Percentiles rank a stretch among this genome's conserved stretches.
phyloP scores from a whole-genome alignment of 371 early-diverging fungal genomes.

The Coemansia sp. region DNA sequence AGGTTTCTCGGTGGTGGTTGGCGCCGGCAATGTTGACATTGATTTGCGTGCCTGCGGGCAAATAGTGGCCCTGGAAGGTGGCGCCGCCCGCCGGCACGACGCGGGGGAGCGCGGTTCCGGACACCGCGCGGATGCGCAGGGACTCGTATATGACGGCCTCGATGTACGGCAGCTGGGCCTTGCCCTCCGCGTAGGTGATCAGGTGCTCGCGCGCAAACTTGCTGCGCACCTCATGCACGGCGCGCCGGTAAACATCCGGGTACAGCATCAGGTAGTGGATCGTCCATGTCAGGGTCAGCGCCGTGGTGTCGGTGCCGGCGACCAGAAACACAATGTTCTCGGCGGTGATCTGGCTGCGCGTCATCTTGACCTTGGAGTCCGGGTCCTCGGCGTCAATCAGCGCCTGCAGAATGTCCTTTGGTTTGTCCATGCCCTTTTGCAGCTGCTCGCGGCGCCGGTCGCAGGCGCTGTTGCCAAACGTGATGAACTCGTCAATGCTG shows the following conservation, averaged over 20 bases:
- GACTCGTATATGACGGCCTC: constrained; percentile 43
- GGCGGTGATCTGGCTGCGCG: constrained; percentile 28
- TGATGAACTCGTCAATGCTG: constrained; percentile 26
- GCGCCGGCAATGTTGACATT: constrained; percentile 21
- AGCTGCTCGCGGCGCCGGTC: constrained; percentile 16
- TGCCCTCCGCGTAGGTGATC: constrained; percentile 30
- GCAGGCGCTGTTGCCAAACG: constrained; percentile 15
- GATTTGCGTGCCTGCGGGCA: constrained; percentile 31
- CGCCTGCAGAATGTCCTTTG: constrained; percentile 43
- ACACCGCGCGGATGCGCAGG: constrained; percentile 29
- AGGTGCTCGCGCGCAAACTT: constrained; percentile 24
- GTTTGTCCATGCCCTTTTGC: constrained; percentile 11
- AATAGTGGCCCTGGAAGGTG: constrained; percentile 26
- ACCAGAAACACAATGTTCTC: constrained; percentile 30
- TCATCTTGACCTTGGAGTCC: constrained; percentile 32
- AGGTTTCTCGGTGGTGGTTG: constrained; percentile 26
- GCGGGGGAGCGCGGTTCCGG: constrained; percentile 29
- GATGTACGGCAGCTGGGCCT: constrained; percentile 20
- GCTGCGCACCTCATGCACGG: constrained; percentile 23
- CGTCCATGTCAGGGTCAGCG: constrained; percentile 34
- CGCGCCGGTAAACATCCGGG: constrained; percentile 21
- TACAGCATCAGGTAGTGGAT: constrained; percentile 40
- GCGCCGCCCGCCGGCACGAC: constrained; percentile 39
- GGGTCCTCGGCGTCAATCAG: constrained; percentile 34
- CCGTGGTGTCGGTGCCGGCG: constrained; percentile 45